A percentile compares a stretch with the other conserved stretches of the same genome.
Conservation (phyloP, 768 basidiomycete genomes). For the Tulasnella sp. region DNA sequence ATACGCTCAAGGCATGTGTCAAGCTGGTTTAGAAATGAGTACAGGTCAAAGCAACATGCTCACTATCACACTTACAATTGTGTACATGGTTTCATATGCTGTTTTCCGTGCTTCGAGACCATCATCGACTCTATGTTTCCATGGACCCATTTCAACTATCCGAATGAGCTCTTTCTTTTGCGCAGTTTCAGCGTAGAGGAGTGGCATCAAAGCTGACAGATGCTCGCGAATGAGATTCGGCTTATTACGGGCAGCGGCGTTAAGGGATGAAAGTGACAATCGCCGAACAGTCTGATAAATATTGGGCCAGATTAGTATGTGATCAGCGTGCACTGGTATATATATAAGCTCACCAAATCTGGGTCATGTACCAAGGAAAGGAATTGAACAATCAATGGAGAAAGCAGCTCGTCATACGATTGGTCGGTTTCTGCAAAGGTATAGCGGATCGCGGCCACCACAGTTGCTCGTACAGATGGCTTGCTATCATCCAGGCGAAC, state of each 20-base stretch:
- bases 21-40: conserved; percentile 36
- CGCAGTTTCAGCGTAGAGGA: conserved; percentile 72
- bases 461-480: conserved; percentile 68
- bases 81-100: conserved; percentile 95
- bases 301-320: conserved; percentile 8
- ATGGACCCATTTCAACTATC: conserved; percentile 93
- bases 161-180: conserved; percentile 69
- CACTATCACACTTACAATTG: conserved; percentile 44
- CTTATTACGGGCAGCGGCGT: conserved; percentile 91
- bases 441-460: conserved; percentile 83
- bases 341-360: conserved; percentile 53
- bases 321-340: background rate
- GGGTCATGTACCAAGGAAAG: conserved; percentile 77
- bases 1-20: conserved; percentile 84
- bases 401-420: conserved; percentile 81
- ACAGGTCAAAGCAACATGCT: background rate
- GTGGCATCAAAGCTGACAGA: conserved; percentile 58
- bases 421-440: conserved; percentile 77
- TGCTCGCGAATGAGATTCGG: conserved; percentile 85
- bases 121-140: conserved; percentile 94
- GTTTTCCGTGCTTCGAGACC: conserved; percentile 94
- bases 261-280: conserved; percentile 77
- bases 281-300: conserved; percentile 67
- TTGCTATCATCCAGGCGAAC: conserved; percentile 59
- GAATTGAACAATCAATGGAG: conserved; percentile 81